These are phyloP conservation scores for Citrus trifoliata DNA, from an alignment of 345 rosid genomes.

Conservation along the genomic window DNA sequence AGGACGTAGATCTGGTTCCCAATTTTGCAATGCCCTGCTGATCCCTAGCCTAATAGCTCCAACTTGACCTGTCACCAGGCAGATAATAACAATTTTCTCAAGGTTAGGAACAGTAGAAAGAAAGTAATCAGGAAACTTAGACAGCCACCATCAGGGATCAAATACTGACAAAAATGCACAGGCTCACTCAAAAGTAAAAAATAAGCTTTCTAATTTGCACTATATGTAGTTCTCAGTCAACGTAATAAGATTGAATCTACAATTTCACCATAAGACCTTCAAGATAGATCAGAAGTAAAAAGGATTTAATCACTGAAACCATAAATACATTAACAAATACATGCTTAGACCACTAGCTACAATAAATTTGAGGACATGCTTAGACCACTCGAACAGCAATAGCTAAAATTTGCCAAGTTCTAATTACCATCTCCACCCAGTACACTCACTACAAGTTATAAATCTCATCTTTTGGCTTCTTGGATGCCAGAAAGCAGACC, in stretches of 20 bases:
- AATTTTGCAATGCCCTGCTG: slow-evolving; percentile 89
- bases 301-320: no score
- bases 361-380: neutral
- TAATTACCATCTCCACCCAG: neutral
- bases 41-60: slow-evolving; percentile 89
- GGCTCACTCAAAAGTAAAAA: neutral
- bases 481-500: neutral
- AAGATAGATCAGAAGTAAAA: neutral
- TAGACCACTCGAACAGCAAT: neutral
- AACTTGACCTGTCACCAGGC: slow-evolving; percentile 71
- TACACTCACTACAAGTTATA: neutral
- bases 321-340: neutral
- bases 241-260: neutral
- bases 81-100: neutral
- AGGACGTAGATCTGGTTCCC: slow-evolving; percentile 91
- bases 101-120: neutral
- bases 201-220: neutral
- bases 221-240: neutral
- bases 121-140: neutral
- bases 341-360: neutral
- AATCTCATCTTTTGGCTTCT: neutral
- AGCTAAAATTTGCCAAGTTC: neutral
- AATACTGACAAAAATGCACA: neutral
- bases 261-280: neutral
- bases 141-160: neutral